Conservation (phyloP, 2,329 filamentous ascomycete species). For the Venturia carpophila region DNA sequence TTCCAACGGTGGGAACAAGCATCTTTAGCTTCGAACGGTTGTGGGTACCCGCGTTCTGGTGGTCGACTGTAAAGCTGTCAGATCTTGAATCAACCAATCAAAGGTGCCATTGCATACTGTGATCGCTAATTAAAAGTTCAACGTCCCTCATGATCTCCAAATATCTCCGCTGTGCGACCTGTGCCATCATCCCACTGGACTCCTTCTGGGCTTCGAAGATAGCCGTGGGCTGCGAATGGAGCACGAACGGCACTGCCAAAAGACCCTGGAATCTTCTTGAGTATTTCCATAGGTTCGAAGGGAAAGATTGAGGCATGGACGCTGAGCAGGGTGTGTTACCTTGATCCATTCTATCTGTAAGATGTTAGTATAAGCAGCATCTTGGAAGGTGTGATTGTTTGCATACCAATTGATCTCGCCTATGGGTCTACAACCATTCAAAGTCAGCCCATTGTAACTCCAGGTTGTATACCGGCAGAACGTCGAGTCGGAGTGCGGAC, state of each 20-base stretch:
- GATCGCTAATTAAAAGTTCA: constrained; percentile 82
- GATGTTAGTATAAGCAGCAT: constrained; percentile 19
- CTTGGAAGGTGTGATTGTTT: constrained; percentile 23
- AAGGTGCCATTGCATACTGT: constrained; percentile 51
- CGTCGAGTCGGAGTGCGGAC: constrained; percentile 10
- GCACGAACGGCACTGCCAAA: constrained; percentile 83
- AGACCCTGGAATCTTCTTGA: constrained; percentile 12
- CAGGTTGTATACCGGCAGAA: constrained; percentile 22
- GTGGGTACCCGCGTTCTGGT: constrained; percentile 56
- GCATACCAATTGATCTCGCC: constrained; percentile 83
- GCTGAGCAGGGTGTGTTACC: constrained; percentile 28
- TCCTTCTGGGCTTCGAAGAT: constrained; percentile 64
- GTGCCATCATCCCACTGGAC: constrained; percentile 62
- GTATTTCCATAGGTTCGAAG: not conserved
- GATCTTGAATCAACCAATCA: not conserved
- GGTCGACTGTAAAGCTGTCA: constrained; percentile 47
- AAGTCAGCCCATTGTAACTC: constrained; percentile 10
- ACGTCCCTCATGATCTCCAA: constrained; percentile 93
- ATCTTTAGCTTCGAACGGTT: constrained; percentile 85
- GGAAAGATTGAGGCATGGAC: not conserved
- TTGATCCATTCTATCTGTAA: constrained; percentile 84
- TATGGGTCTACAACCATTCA: constrained; percentile 59
- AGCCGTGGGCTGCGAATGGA: constrained; percentile 89
- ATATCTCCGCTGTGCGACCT: constrained; percentile 78
- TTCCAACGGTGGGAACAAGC: constrained; percentile 83